Base-by-base conservation (phyloP, 176 grass and related monocot species). In the Phoenix dactylifera region DNA sequence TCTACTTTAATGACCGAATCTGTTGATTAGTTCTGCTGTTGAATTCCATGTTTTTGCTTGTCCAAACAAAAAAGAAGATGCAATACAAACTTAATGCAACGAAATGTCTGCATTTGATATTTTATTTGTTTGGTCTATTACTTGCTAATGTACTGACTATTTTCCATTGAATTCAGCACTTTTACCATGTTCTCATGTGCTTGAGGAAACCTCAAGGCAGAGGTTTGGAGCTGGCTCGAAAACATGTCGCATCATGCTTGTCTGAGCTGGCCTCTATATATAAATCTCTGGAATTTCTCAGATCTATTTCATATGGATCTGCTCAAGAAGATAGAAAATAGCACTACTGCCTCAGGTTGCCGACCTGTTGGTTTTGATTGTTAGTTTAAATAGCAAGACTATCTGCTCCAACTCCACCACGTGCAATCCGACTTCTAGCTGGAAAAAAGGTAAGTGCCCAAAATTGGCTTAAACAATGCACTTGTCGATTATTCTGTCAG, bases 291-390 rank as follows among this genome's bases (percentile, higher is more conserved):
- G 77, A 82, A 44, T 91, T 97, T 52, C 84, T 97, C 32, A 87
- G 70, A 73, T 82, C 81, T 65, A 79, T 60, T 39, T 79, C 73
- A 7, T 64, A 76, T 60, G 62, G 53, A 75, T 77, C 9, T 57
- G 24, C 16, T 60, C 87, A 89, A 78, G 62, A 97, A 80, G 62
- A 52, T 74, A 72, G 75, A 75, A 71, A 88, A 64, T 83, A 79
- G 72, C 69, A 97, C 87, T 26, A 97, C 92, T 73, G 92, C 92
- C 60, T 97, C 92, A 55, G 92, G 92, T 63, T 82, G 75, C 64
- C 49, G 20, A 55, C 80, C 92, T 52, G 70, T 97, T 83, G 92
- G 92, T 55, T 97, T 97, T 90, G 92, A 97, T 85, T 85, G 69
- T 70, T 60, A 91, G 77, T 30, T 77, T 97, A 69, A 97, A 91